Evolutionary conservation across 768 basidiomycete species (phyloP).

Genomic region (Phylloporus sp.): DNA sequence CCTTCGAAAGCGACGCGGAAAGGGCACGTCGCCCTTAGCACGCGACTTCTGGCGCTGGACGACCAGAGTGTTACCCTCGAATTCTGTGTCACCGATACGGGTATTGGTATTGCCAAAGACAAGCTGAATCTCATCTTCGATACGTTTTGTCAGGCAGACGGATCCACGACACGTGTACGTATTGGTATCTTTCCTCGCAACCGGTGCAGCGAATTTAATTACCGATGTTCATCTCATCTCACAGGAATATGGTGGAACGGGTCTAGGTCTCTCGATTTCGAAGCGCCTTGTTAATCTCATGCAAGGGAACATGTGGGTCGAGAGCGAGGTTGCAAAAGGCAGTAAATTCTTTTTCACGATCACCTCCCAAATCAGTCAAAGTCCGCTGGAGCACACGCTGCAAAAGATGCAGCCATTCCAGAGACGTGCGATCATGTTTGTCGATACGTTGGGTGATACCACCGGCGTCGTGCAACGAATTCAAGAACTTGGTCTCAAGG

Average conservation of each 20-base stretch:
- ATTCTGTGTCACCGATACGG: constrained; percentile 97
- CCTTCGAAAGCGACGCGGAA: constrained; percentile 71
- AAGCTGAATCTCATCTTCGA: constrained; percentile 98
- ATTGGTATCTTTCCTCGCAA: constrained; percentile 1
- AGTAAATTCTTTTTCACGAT: constrained; percentile 97
- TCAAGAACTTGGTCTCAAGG: constrained; percentile 70
- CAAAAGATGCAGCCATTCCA: constrained; percentile 82
- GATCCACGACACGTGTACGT: constrained; percentile 88
- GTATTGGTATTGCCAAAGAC: constrained; percentile 98
- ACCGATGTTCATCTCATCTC: constrained; percentile 8
- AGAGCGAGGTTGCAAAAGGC: constrained; percentile 88
- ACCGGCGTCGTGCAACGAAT: constrained; percentile 75
- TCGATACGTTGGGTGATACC: constrained; percentile 77
- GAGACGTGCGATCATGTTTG: constrained; percentile 84
- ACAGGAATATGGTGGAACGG: constrained; percentile 96
- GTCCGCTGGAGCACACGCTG: constrained; percentile 66
- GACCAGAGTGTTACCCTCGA: constrained; percentile 85
- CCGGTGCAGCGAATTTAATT: constrained; percentile 9
- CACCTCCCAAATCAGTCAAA: constrained; percentile 74
- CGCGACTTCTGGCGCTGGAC: constrained; percentile 70
- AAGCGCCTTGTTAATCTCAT: constrained; percentile 95
- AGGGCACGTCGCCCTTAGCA: constrained; percentile 89
- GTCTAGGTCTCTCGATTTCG: constrained; percentile 93
- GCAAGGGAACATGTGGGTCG: constrained; percentile 99
- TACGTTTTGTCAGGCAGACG: constrained; percentile 98